These are phyloP conservation scores for Hypoxylon fuscum DNA, from an alignment of 495 filamentous ascomycete species.

Conservation along the genomic window DNA sequence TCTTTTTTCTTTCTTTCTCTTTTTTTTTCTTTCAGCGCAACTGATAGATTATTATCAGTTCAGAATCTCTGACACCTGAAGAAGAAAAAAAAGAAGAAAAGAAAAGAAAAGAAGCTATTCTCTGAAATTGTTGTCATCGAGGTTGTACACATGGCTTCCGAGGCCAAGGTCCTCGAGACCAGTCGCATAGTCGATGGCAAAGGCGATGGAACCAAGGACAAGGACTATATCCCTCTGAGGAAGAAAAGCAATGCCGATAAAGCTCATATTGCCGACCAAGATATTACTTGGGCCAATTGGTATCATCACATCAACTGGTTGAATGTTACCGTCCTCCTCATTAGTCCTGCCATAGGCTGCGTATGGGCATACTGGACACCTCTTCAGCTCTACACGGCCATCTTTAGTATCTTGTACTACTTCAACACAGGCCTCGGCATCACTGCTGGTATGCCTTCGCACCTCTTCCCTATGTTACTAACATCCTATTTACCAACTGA, in stretches of 20 bases:
- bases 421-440: constrained; percentile 91
- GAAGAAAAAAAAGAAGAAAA: no score
- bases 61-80: no score
- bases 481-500: constrained; percentile 24
- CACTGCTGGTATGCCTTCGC: constrained; percentile 72
- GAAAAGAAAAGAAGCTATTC: no score
- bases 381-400: constrained; percentile 74
- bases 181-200: constrained; percentile 37
- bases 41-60: no score
- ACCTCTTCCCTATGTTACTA: no score
- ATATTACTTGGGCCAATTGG: constrained; percentile 88
- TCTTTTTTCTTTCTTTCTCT: no score
- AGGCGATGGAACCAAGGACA: constrained; percentile 58
- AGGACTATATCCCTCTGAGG: constrained; percentile 57
- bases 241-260: constrained; percentile 60
- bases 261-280: constrained; percentile 63
- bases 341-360: constrained; percentile 79
- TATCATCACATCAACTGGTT: constrained; percentile 97
- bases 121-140: no score
- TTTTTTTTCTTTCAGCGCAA: no score
- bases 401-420: constrained; percentile 89
- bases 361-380: constrained; percentile 85
- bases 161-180: no score
- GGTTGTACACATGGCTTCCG: no score
- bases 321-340: constrained; percentile 85